Base-by-base conservation (phyloP, 2,329 filamentous ascomycete species). In the Metarhizium robertsii region DNA sequence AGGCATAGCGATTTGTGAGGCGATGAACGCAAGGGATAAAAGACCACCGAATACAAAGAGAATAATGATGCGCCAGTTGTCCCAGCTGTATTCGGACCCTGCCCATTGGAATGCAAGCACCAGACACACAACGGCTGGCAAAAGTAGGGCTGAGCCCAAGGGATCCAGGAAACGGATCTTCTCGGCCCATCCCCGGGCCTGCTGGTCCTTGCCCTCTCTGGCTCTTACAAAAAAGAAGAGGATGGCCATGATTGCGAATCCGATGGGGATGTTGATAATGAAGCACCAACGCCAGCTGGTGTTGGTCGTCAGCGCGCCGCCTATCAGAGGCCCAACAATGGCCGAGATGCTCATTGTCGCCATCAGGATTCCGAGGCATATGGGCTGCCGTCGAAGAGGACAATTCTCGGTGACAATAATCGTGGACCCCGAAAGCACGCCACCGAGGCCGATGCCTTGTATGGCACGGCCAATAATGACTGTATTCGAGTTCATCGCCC, bases 71-170 rank as follows among this genome's bases (percentile, higher is more conserved):
- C 67, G 69, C 1, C 67, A 66, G 47, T 66, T 67, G 29, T 64
- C 67, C 77, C 75, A 78, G 62, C 66, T 10, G 59, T 78, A 76
- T 13, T 63, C 69, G 10, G 61, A 61, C 16, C 69, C 72, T 51
- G 70, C 71, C 74, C 74, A 78, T 53, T 77, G 73, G 29, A 79
- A 64, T 10, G 75, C 75, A 7, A 71, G 61, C 3, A 67, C 55
- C 5, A 55, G 59, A 14, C 66, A 69, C 5, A 66, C 48, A 34
- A 68, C 60, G 25, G 45, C 32, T 4, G 53, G 53, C 32, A 34
- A 11, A 11, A 34, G 32, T 11, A 34, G 32, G 10, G 32, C 32
- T 34, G 32, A 34, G 7, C 32, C 32, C 6, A 34, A 34, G 32
- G 32, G 32, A 34, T 34, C 32, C 32, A 34, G 32, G 32, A 34